Conservation (phyloP, 2,329 filamentous ascomycete species). For the Verticillium isaacii region DNA sequence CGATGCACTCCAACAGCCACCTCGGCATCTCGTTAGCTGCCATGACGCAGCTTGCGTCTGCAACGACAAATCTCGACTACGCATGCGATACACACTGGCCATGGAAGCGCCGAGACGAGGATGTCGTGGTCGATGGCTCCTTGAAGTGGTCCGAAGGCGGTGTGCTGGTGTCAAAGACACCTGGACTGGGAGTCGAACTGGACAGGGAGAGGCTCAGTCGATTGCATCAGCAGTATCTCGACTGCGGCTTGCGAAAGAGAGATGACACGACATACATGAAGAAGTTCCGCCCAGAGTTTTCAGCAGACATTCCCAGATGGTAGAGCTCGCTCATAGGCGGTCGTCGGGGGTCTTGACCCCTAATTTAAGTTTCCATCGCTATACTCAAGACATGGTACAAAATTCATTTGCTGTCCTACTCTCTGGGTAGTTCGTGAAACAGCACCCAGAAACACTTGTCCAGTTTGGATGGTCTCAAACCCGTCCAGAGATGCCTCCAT, state of each 20-base stretch:
- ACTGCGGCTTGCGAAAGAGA: conserved; percentile 28
- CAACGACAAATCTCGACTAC: conserved; percentile 35
- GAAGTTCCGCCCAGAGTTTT: conserved; percentile 28
- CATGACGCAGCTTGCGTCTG: conserved; percentile 36
- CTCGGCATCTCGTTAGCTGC: conserved; percentile 35
- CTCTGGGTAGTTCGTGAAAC: too few species aligned
- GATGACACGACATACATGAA: conserved; percentile 33
- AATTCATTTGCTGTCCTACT: neutral
- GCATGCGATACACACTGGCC: conserved; percentile 40
- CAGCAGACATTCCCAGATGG: conserved; percentile 26
- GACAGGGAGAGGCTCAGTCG: conserved; percentile 27
- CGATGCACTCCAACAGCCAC: conserved; percentile 39
- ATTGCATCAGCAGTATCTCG: conserved; percentile 31
- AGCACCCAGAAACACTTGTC: too few species aligned
- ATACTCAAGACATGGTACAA: neutral
- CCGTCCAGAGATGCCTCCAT: too few species aligned
- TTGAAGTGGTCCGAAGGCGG: conserved; percentile 31
- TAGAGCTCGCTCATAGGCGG: conserved; percentile 4
- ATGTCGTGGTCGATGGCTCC: conserved; percentile 30
- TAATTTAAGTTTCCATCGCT: too few species aligned
- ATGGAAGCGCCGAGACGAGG: conserved; percentile 36
- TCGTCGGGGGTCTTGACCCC: too few species aligned
- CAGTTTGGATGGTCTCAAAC: too few species aligned
- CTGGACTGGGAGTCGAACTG: conserved; percentile 31
- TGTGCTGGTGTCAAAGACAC: conserved; percentile 25